Evolutionary conservation across 129 eudicot species (phyloP), one percentile per base, ranked within the genome.

Genomic region (Kitagawia praeruptora): DNA sequence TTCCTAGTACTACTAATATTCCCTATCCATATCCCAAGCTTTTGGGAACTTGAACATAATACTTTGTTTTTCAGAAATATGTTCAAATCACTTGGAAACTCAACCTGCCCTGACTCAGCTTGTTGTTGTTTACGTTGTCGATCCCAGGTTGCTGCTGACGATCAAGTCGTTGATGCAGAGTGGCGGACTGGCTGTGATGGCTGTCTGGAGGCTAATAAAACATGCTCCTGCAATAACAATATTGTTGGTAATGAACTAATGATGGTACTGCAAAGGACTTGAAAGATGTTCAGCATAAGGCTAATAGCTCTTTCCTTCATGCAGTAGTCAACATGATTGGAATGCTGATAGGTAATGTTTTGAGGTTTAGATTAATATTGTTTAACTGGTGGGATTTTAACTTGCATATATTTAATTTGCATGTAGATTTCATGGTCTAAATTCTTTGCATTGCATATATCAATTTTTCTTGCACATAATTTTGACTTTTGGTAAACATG

Each of bases 281-380:
- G 78, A 87, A 77, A 41, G 82, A 79, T 25, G 70, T 34, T 25
- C 80, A 4, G 15, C 80, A 77, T 2, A 53, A n/a, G 6, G 82
- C 83, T 18, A 87, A 81, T 45, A 85, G 91, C 69, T 90, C 98
- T 53, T 91, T 93, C 48, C 77, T 86, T 82, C 93, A 91, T 75
- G 86, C 95, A 1, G 97, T 89, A 16, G 49, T 86, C 84, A 93
- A 91, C 78, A 93, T 93, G 98, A 80, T 76, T 19, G 98, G 98
- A 74, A 93, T 89, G 98, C 93, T 93, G 74, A 89, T 93, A 82
- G 98, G 98, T 93, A 85, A 25, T 3, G 3, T 61, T 61, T 61
- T 61, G 1, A 2, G 69, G 15, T 8, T 61, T 61, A 25, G 16
- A 61, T n/a, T 5, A 25, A n/a, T 61, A 2, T 25, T n/a, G 15